Evolutionary conservation across 257 asterid genomes (phyloP), one percentile per base, ranked within the genome.

Genomic region (Primulina huaijiensis): DNA sequence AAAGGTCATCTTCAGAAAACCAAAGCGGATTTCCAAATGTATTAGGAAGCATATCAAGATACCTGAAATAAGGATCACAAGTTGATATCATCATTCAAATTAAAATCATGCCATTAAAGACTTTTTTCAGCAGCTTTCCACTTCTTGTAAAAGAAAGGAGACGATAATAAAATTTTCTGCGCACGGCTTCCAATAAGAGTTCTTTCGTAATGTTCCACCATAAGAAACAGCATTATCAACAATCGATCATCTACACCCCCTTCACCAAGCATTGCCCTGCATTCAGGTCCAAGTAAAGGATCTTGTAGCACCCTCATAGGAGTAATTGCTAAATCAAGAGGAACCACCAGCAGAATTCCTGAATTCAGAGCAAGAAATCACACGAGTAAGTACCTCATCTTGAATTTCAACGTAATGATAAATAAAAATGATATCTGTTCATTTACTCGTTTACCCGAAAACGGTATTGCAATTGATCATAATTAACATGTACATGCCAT

Each of bases 281-380:
- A 90, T 63, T 86, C 92, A 46, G 95, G 95, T 74, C 99, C 99
- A 2, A 83, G 74, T 25, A 93, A 66, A 62, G 99, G 95, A 83
- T 93, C 99, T 80, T 91, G 89, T 11, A 88, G 85, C 1, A 93
- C 96, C 79, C 92, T 84, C 95, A 85, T 90, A n/a, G 97, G 95
- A 72, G 97, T 93, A 67, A 93, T 93, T 2, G 96, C 90, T 71
- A 93, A 78, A 84, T 87, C 78, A 69, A 93, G 87, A 35, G 99
- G 99, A 74, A 89, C 95, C 83, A 81, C 93, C 79, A 88, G 80
- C 21, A 80, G 72, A 64, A 88, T 70, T 60, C 91, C 97, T 87
- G 78, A 70, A 69, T 46, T 43, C 64, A 69, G 7, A 43, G 21
- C 10, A 5, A 63, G 40, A 19, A 62, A 33, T 46, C 34, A 25